phyloP scores from a whole-genome alignment of 208 protist species.

The Crithidia brevicula region DNA sequence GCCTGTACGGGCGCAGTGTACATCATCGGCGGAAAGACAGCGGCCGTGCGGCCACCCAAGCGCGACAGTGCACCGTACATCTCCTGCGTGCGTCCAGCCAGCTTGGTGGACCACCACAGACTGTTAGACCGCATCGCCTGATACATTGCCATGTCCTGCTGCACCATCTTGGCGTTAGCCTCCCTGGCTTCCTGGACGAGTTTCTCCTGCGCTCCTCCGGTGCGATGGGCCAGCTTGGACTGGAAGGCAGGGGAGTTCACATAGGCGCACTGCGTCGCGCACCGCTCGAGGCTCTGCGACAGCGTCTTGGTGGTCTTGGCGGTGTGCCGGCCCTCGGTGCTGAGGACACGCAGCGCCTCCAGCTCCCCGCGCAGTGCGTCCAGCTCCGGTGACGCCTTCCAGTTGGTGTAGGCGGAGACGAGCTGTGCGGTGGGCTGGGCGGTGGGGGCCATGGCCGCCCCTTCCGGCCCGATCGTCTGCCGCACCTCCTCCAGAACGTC shows the following conservation, averaged over 20 bases:
- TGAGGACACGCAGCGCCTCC: not conserved
- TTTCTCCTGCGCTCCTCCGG: slow-evolving; percentile 1
- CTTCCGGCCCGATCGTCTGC: not conserved
- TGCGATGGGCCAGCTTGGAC: not conserved
- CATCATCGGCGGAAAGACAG: not conserved
- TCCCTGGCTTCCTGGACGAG: not conserved
- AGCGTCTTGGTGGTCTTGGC: not conserved
- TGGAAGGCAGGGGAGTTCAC: not conserved
- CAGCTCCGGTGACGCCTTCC: not conserved
- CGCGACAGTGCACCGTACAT: not conserved
- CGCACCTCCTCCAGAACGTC: slow-evolving; percentile 4
- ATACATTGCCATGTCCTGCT: not conserved
- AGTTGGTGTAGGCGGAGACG: not conserved
- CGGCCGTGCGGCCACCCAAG: not conserved
- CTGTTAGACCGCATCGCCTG: not conserved
- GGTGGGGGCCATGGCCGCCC: not conserved
- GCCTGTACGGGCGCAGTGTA: no score
- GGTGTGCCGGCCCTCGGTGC: not conserved
- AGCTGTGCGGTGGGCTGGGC: not conserved
- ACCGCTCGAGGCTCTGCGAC: not conserved
- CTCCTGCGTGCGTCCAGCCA: not conserved
- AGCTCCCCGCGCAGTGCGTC: not conserved
- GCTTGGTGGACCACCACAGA: slow-evolving; percentile 6
- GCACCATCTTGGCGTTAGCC: slow-evolving; percentile 2
- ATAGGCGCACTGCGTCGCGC: not conserved